Evolutionary conservation across 306 rosid genomes (phyloP), one percentile per base, ranked within the genome.

Genomic region (Medicago lupulina): DNA sequence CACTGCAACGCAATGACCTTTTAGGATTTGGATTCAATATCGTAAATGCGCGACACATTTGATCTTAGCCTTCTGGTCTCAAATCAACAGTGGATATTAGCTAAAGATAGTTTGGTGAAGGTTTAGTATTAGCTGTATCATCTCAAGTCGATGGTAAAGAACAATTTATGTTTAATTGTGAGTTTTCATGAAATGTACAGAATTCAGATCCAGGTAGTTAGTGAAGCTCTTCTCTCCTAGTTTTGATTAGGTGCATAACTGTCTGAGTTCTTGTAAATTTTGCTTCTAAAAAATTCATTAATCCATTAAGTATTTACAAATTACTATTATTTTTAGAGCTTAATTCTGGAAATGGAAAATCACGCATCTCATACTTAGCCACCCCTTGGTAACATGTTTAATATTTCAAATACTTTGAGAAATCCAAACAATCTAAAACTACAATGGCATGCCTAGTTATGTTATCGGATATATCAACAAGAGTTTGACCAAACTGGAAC

Each of bases 401-500:
- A 41, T 66, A 23, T 73, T 1, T 43, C 11, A 7, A 6, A 73
- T 17, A 28, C n/a, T 47, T 40, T 57, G 43, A 59, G 69, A 46
- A 73, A 60, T 28, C 47, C 43, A 19, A 69, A 77, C 28, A 41
- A 43, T n/a, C 21, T 31, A 44, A 31, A 70, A 8, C 16, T n/a
- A 34, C 67, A 39, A 23, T 44, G 25, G 36, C 65, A 34, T 16
- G 18, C 34, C 17, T 16, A 21, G 17, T 28, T 16, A 12, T 43
- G 60, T 6, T 17, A 17, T 68, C 54, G 61, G 74, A 7, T 31
- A 6, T 6, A 31, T 31, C 36, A 3, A 31, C 36, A 34, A 12
- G 5, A 13, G 38, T 75, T 75, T 70, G 18, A 73, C 46, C 31
- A 43, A 28, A 31, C 64, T 61, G 40, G 21, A 62, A 40, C 60